phyloP scores from a whole-genome alignment of 2,329 filamentous ascomycete species.

The Fusarium robinianum region DNA sequence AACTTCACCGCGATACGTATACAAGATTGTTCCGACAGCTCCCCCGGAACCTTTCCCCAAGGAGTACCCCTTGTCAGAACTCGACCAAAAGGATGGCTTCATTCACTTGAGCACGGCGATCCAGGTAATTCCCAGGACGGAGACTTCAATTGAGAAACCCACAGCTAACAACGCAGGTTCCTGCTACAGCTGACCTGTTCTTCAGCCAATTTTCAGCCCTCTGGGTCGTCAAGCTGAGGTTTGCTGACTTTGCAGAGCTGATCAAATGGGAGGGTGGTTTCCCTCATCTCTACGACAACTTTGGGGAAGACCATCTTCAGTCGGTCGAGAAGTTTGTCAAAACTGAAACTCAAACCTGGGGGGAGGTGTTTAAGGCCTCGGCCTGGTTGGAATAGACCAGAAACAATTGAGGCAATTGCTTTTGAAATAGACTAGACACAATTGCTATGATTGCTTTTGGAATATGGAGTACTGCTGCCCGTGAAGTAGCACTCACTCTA shows the following conservation, averaged over 20 bases:
- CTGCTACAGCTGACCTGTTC: slow-evolving; percentile 51
- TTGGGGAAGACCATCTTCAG: slow-evolving; percentile 58
- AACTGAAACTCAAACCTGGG: slow-evolving; percentile 52
- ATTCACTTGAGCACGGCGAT: slow-evolving; percentile 62
- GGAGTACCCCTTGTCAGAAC: slow-evolving; percentile 60
- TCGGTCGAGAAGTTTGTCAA: slow-evolving; percentile 52
- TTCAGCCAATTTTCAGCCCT: slow-evolving; percentile 47
- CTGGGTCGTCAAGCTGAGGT: slow-evolving; percentile 59
- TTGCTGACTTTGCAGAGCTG: slow-evolving; percentile 47
- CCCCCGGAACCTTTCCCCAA: slow-evolving; percentile 59
- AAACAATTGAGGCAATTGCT: too few relatives aligned
- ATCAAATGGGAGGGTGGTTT: slow-evolving; percentile 63
- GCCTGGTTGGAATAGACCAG: slow-evolving; percentile 47
- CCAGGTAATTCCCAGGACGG: slow-evolving; percentile 48
- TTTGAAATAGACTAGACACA: too few relatives aligned
- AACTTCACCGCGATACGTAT: slow-evolving; percentile 52
- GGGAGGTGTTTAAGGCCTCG: slow-evolving; percentile 46
- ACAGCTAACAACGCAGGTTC: slow-evolving; percentile 42
- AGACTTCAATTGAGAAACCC: neutral
- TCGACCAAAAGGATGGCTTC: slow-evolving; percentile 64
- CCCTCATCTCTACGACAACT: slow-evolving; percentile 63
- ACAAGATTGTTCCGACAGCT: slow-evolving; percentile 62
- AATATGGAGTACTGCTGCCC: neutral
- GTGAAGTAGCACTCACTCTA: neutral
- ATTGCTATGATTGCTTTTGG: too few relatives aligned